Base-by-base conservation (phyloP, 2,329 filamentous ascomycete genomes). In the Sporothrix phasma region DNA sequence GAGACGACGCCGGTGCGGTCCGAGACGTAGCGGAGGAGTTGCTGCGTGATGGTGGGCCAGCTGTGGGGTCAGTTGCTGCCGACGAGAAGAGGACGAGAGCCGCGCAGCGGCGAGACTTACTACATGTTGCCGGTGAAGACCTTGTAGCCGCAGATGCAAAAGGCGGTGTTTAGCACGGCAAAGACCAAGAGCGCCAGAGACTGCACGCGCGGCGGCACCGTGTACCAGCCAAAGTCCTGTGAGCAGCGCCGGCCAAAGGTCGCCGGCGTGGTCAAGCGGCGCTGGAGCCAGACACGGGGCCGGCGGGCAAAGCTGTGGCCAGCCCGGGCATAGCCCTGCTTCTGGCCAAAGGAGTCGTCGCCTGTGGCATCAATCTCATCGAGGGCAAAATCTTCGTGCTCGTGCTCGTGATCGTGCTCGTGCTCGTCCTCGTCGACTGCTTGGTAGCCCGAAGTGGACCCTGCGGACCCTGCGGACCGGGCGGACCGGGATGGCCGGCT, bases 221-320 rank as follows among this genome's bases (percentile, higher is more conserved):
- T 68, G 66, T 64, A 69, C 65, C 69, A 80, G 34, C 77, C 76
- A 3, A 78, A 72, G 24, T 77, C 76, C 46, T 79, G 76, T 0
- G 78, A 74, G 61, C 74, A 77, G 17, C 72, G 72, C 39, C 76
- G 71, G 0, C 79, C 79, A 54, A 80, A 79, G 0, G 77, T 75
- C 0, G 79, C 68, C 22, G 66, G 64, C 45, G 67, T 45, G 15
- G 63, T 59, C n/a, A 68, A 22, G 19, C 66, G 64, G 13, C 65
- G 62, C 39, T 51, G 46, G 6, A 66, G 10, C 63, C 66, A 65
- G 22, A 66, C 22, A 19, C 64, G 37, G 3, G 66, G 53, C 4
- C 67, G 61, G 24, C 29, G 29, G 22, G 37, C 17, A 4, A 64
- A 6, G 41, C 26, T 53, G 58, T 26, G 49, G 13, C 34, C 17